Evolutionary conservation across 306 rosid species (phyloP).

Genomic region (Vicia villosa): DNA sequence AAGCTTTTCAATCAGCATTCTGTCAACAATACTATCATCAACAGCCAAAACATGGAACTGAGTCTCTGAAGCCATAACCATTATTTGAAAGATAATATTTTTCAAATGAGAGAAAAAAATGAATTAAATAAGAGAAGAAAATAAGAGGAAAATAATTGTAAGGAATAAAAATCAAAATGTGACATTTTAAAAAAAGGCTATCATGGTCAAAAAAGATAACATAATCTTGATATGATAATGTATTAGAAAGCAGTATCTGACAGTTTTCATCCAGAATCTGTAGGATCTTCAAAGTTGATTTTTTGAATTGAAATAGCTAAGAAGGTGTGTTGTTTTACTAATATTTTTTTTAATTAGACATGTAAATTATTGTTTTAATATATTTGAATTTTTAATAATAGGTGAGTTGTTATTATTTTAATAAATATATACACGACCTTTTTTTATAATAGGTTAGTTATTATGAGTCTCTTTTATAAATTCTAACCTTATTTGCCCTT

Average conservation of each 20-base stretch:
- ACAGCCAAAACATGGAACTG: slow-evolving; percentile 91
- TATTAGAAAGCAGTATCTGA: slow-evolving; percentile 79
- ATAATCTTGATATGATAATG: slow-evolving; percentile 56
- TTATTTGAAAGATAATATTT: slow-evolving; percentile 15
- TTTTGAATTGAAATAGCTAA: slow-evolving; percentile 59
- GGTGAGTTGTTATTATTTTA: background rate
- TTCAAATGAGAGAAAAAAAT: background rate
- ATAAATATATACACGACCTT: background rate
- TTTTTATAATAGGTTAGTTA: background rate
- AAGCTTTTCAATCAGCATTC: slow-evolving; percentile 82
- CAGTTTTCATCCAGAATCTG: slow-evolving; percentile 73
- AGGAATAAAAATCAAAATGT: slow-evolving; percentile 30
- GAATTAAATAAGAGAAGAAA: slow-evolving; percentile 10
- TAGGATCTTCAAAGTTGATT: slow-evolving; percentile 62
- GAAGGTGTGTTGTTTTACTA: slow-evolving; percentile 49
- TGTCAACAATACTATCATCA: slow-evolving; percentile 76
- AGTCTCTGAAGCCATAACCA: slow-evolving; percentile 59
- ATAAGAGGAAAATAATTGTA: background rate
- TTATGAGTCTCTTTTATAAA: background rate
- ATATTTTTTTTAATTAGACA: slow-evolving; percentile 27
- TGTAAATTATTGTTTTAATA: slow-evolving; percentile 32
- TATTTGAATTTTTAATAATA: background rate
- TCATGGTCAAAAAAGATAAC: slow-evolving; percentile 44
- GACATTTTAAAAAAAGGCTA: slow-evolving; percentile 55
- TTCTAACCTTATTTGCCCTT: slow-evolving; percentile 22